Percentiles rank a stretch among this genome's conserved stretches.
Conservation (phyloP, 164 flowering plant genomes). For the Vitis riparia region DNA sequence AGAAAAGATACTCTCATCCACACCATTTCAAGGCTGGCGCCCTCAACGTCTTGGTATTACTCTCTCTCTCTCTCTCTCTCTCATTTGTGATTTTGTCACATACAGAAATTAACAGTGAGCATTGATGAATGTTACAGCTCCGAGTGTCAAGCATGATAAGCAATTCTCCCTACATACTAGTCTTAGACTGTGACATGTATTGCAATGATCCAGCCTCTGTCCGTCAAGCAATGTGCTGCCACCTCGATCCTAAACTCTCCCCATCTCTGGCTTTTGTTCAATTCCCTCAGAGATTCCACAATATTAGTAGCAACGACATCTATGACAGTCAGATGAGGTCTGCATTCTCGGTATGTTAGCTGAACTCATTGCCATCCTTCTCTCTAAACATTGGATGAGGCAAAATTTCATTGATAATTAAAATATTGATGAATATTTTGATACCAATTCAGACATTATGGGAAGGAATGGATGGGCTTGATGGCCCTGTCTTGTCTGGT, state of each 20-base stretch:
- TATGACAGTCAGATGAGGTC: slow-evolving; percentile 37
- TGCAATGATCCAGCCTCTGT: slow-evolving; percentile 50
- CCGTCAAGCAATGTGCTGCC: slow-evolving; percentile 56
- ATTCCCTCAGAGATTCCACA: slow-evolving; percentile 53
- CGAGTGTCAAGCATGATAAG: slow-evolving; percentile 50
- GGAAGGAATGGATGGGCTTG: slow-evolving; percentile 49
- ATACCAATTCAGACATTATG: slow-evolving; percentile 20
- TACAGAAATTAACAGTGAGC: too few species aligned
- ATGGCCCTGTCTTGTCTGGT: slow-evolving; percentile 44
- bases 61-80: not conserved
- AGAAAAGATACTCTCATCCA: slow-evolving; percentile 40
- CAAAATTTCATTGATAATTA: too few species aligned
- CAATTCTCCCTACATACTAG: slow-evolving; percentile 50
- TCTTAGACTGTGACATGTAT: slow-evolving; percentile 59
- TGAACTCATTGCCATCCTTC: too few species aligned
- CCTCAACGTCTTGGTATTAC: slow-evolving; percentile 45
- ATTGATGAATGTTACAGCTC: slow-evolving; percentile 31
- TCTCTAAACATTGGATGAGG: too few species aligned
- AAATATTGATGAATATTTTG: too few species aligned
- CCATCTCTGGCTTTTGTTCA: slow-evolving; percentile 44
- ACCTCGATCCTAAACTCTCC: slow-evolving; percentile 37
- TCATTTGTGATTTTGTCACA: too few species aligned
- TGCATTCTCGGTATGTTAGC: slow-evolving; percentile 18
- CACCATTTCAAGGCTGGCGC: slow-evolving; percentile 70
- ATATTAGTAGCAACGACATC: slow-evolving; percentile 37